Conservation (phyloP, 2,329 filamentous ascomycete genomes). For the Penicillium sp. region DNA sequence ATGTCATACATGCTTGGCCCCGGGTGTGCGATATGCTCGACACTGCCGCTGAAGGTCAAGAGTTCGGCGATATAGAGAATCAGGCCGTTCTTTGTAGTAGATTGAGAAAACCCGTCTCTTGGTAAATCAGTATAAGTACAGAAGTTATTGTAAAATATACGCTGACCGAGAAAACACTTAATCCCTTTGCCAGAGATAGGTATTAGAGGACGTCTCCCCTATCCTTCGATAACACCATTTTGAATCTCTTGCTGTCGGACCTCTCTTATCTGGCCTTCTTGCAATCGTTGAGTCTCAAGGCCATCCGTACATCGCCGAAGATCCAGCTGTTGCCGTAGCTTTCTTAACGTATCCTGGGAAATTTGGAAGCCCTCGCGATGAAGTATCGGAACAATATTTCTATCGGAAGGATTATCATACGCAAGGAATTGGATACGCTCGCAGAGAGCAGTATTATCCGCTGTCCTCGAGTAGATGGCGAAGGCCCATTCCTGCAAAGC, state of each 20-base stretch:
- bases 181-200: background rate
- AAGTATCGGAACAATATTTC: background rate
- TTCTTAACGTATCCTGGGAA: background rate
- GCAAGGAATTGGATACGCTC: background rate
- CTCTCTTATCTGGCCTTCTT: background rate
- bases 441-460: background rate
- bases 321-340: background rate
- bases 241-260: background rate
- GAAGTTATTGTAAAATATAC: too few relatives aligned
- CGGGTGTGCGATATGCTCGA: background rate
- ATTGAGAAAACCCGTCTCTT: background rate
- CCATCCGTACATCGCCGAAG: background rate
- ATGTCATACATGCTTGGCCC: background rate
- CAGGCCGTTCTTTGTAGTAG: background rate
- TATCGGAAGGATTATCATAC: background rate
- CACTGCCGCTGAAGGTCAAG: background rate
- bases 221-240: background rate
- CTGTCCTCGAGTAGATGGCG: background rate
- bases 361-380: background rate
- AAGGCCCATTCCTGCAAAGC: too few relatives aligned
- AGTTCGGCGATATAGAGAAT: background rate
- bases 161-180: background rate
- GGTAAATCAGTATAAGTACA: background rate
- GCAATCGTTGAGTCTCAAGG: background rate
- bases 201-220: background rate